A percentile compares a stretch with the other conserved stretches of the same genome.
These are phyloP conservation scores for Nothomitra cinnamomea DNA, from an alignment of 2,329 filamentous ascomycete species.

Conservation along the genomic window DNA sequence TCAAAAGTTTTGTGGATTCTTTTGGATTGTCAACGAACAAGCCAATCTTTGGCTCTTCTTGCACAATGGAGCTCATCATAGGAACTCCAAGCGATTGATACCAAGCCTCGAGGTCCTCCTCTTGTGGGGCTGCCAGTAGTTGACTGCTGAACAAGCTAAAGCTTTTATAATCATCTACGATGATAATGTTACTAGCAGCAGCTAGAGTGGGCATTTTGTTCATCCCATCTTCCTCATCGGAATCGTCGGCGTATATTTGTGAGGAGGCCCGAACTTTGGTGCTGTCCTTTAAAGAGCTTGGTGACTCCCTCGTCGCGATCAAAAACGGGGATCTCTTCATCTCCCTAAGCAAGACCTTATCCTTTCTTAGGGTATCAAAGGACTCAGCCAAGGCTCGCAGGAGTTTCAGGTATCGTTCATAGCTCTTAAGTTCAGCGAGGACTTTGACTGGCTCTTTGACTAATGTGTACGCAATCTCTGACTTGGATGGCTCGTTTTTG, in stretches of 20 bases:
- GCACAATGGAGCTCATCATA: slow-evolving; percentile 58
- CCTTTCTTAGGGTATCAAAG: slow-evolving; percentile 49
- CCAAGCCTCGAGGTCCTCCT: slow-evolving; percentile 71
- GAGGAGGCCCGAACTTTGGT: not conserved
- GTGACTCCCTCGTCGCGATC: slow-evolving; percentile 63
- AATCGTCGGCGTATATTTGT: slow-evolving; percentile 10
- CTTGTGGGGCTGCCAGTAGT: slow-evolving; percentile 74
- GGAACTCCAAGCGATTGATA: slow-evolving; percentile 68
- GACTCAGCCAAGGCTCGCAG: slow-evolving; percentile 67
- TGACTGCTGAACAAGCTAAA: slow-evolving; percentile 77
- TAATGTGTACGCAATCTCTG: slow-evolving; percentile 71
- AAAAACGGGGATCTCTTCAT: slow-evolving; percentile 65
- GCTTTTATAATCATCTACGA: slow-evolving; percentile 76
- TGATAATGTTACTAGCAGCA: slow-evolving; percentile 51
- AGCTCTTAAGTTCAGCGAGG: slow-evolving; percentile 59
- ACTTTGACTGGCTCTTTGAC: slow-evolving; percentile 70
- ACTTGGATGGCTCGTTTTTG: slow-evolving; percentile 75
- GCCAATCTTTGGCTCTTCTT: slow-evolving; percentile 61
- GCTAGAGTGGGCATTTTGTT: slow-evolving; percentile 67
- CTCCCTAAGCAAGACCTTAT: slow-evolving; percentile 59
- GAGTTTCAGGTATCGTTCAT: slow-evolving; percentile 74
- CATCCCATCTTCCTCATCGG: slow-evolving; percentile 40
- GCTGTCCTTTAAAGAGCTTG: slow-evolving; percentile 8
- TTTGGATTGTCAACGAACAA: slow-evolving; percentile 47
- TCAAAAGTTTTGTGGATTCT: slow-evolving; percentile 51